Conservation (phyloP, 441 rosid species). For the Pelargonium myrrhifolium region DNA sequence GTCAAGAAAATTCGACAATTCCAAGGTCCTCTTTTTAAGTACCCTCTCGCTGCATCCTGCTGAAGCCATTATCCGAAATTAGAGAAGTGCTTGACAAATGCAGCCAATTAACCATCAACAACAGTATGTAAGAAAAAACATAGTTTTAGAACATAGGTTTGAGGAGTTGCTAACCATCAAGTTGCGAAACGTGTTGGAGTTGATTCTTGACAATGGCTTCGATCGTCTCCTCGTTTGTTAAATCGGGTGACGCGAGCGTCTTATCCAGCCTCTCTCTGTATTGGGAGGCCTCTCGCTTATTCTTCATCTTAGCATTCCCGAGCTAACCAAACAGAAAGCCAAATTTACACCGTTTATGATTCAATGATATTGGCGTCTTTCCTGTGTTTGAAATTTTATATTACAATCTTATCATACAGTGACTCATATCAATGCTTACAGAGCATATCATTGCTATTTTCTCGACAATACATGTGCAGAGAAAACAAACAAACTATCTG, state of each 20-base stretch:
- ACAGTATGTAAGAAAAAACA: too few relatives aligned
- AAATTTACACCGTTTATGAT: background rate
- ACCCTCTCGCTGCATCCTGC: constrained; percentile 47
- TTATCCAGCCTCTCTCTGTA: constrained; percentile 70
- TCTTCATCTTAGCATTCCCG: constrained; percentile 45
- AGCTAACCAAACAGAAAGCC: constrained; percentile 10
- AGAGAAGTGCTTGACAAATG: constrained; percentile 13
- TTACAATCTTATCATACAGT: too few relatives aligned
- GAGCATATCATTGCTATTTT: too few relatives aligned
- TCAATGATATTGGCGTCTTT: too few relatives aligned
- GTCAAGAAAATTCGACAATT: constrained; percentile 61
- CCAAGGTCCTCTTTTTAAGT: constrained; percentile 50
- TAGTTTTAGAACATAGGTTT: too few relatives aligned
- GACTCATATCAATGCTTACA: too few relatives aligned
- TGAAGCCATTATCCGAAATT: constrained; percentile 17
- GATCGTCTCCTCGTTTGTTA: constrained; percentile 46
- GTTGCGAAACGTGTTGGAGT: constrained; percentile 31
- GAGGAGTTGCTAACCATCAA: constrained; percentile 39
- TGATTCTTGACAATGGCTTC: constrained; percentile 53
- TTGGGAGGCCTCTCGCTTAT: constrained; percentile 37
- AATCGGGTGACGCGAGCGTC: constrained; percentile 63
- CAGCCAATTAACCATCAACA: too few relatives aligned
- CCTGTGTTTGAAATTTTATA: too few relatives aligned
- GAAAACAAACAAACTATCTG: background rate
- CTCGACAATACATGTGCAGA: background rate